These are phyloP conservation scores for Paratrimastix pyriformis DNA, from an alignment of 78 protist genomes.

Conservation along the genomic window DNA sequence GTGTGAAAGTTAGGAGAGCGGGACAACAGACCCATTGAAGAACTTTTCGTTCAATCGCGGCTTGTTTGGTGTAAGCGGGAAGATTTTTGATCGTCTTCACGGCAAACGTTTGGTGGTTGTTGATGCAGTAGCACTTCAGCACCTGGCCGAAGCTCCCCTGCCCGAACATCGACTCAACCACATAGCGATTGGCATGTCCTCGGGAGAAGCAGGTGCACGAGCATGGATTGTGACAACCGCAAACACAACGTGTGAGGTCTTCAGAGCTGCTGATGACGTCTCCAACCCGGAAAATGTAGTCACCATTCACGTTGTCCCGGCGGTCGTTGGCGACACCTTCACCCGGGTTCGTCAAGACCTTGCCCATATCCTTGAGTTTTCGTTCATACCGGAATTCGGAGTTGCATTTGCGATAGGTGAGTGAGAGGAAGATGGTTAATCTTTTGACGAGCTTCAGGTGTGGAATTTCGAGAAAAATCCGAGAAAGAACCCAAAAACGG, in stretches of 20 bases:
- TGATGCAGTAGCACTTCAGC: background rate
- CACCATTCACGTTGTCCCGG: slow-evolving; percentile 6
- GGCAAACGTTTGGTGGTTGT: background rate
- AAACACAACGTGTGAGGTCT: too few relatives aligned
- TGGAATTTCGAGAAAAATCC: too few relatives aligned
- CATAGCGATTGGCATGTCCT: slow-evolving; percentile 2
- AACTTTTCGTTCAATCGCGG: background rate
- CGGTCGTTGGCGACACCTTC: background rate
- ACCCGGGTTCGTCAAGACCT: background rate
- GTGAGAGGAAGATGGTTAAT: too few relatives aligned
- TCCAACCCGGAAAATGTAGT: slow-evolving; percentile 4
- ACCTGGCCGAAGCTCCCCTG: slow-evolving; percentile 8
- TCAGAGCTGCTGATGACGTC: background rate
- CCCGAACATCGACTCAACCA: background rate
- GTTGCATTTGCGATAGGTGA: too few relatives aligned
- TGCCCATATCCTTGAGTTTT: background rate
- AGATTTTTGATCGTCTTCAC: slow-evolving; percentile 3
- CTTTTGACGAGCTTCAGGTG: too few relatives aligned
- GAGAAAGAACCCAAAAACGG: too few relatives aligned
- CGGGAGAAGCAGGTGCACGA: too few relatives aligned
- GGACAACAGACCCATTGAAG: background rate
- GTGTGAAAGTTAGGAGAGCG: too few relatives aligned
- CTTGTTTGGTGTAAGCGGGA: slow-evolving; percentile 10
- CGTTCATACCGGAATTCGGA: too few relatives aligned
- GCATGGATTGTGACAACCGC: too few relatives aligned